Evolutionary conservation across 2,329 filamentous ascomycete genomes (phyloP).

Genomic region (Aureobasidium subglaciale): DNA sequence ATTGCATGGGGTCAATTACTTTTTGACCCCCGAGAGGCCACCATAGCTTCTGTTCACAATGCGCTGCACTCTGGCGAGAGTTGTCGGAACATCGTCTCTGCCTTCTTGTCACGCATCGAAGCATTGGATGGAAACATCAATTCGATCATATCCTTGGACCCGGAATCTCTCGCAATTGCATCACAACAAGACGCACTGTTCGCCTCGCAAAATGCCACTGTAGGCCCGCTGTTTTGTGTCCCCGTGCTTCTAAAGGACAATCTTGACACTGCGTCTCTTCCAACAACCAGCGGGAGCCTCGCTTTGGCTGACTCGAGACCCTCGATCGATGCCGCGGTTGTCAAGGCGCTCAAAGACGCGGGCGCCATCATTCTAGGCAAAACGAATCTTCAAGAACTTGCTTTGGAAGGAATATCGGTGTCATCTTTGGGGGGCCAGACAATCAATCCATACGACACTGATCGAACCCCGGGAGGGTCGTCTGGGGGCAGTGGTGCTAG

Average conservation of each 20-base stretch:
- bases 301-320: conserved; percentile 44
- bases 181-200: conserved; percentile 44
- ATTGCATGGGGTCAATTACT: not conserved
- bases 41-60: conserved; percentile 50
- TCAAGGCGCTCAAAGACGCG: conserved; percentile 26
- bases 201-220: conserved; percentile 41
- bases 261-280: conserved; percentile 49
- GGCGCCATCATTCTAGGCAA: conserved; percentile 30
- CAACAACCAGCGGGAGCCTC: conserved; percentile 50
- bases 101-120: conserved; percentile 52
- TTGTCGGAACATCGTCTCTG: conserved; percentile 48
- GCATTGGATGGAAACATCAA: conserved; percentile 51
- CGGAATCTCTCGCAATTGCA: conserved; percentile 42
- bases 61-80: conserved; percentile 47
- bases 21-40: conserved; percentile 52
- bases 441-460: conserved; percentile 57
- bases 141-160: conserved; percentile 49
- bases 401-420: conserved; percentile 56
- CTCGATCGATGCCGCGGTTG: conserved; percentile 27
- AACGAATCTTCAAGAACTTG: conserved; percentile 51
- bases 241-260: conserved; percentile 60
- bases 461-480: conserved; percentile 58
- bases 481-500: conserved; percentile 58
- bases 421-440: conserved; percentile 60
- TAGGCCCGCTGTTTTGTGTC: conserved; percentile 51